A percentile compares a stretch with the other conserved stretches of the same genome.
phyloP scores from a whole-genome alignment of 2,329 filamentous ascomycete species.

The Paracamarosporium sp. region DNA sequence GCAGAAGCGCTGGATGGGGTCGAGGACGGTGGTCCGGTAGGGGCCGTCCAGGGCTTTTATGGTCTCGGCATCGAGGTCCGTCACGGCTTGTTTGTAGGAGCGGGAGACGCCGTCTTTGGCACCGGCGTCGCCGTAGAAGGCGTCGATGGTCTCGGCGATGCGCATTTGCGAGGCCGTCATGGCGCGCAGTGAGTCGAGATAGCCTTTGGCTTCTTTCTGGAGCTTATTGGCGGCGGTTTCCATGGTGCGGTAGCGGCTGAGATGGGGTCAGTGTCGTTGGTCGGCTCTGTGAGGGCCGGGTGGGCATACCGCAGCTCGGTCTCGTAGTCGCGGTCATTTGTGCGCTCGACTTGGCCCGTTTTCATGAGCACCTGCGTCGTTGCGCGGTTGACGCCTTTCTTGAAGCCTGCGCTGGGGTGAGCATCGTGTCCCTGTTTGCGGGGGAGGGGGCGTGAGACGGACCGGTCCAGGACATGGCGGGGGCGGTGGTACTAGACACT shows the following conservation, averaged over 20 bases:
- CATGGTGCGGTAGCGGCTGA: constrained; percentile 94
- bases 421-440: constrained; percentile 16
- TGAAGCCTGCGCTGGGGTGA: constrained; percentile 68
- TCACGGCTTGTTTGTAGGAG: constrained; percentile 98
- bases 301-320: constrained; percentile 81
- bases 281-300: not conserved
- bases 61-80: constrained; percentile 96
- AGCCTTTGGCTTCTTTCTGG: constrained; percentile 98
- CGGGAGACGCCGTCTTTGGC: constrained; percentile 93
- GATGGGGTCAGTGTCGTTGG: constrained; percentile 4
- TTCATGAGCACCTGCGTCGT: constrained; percentile 99
- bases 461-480: constrained; percentile 66
- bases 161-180: constrained; percentile 99
- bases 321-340: constrained; percentile 97
- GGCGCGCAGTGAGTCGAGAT: constrained; percentile 93
- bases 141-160: constrained; percentile 98
- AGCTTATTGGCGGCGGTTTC: constrained; percentile 89
- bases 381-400: constrained; percentile 97
- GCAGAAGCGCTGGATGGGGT: constrained; percentile 95
- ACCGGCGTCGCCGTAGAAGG: constrained; percentile 96
- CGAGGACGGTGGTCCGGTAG: constrained; percentile 91
- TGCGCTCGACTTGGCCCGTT: constrained; percentile 97
- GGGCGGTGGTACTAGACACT: constrained; percentile 13
- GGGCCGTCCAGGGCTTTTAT: constrained; percentile 98
- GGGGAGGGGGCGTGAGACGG: constrained; percentile 20